These are phyloP conservation scores for Obelidium mucronatum DNA, from an alignment of 192 early-diverging fungal species.

Conservation along the genomic window DNA sequence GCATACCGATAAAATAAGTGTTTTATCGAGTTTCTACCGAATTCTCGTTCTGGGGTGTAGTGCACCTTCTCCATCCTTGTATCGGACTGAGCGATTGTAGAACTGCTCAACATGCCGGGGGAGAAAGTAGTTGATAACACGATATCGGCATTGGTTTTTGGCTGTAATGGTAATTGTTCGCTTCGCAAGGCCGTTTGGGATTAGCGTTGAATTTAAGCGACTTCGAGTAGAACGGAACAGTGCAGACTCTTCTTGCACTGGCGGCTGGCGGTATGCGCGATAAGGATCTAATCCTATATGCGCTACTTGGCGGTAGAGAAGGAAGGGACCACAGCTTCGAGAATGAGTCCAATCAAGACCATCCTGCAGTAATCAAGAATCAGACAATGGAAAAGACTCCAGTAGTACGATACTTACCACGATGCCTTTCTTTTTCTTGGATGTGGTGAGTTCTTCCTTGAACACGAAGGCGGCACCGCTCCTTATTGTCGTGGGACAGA, in stretches of 20 bases:
- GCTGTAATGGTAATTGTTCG: too few species aligned
- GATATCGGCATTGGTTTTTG: too few species aligned
- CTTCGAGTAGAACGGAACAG: not conserved
- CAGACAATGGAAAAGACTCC: not conserved
- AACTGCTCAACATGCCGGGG: not conserved
- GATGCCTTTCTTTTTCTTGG: not conserved
- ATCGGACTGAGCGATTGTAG: not conserved
- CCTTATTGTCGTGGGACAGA: not conserved
- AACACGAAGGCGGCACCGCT: not conserved
- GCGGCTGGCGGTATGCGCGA: not conserved
- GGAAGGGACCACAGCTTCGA: not conserved
- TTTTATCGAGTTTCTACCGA: too few species aligned
- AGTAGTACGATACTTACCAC: not conserved
- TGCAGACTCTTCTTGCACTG: not conserved
- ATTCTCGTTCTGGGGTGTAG: too few species aligned
- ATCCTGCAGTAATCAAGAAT: not conserved
- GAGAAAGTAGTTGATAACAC: too few species aligned
- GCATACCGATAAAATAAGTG: too few species aligned
- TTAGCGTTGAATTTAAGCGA: not conserved
- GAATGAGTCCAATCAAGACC: not conserved
- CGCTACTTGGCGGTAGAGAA: not conserved
- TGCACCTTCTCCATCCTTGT: too few species aligned
- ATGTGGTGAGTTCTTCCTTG: not conserved
- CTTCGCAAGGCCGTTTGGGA: conserved; percentile 4
- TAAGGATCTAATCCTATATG: not conserved